phyloP scores from a whole-genome alignment of 306 rosid species.

The Benincasa hispida region DNA sequence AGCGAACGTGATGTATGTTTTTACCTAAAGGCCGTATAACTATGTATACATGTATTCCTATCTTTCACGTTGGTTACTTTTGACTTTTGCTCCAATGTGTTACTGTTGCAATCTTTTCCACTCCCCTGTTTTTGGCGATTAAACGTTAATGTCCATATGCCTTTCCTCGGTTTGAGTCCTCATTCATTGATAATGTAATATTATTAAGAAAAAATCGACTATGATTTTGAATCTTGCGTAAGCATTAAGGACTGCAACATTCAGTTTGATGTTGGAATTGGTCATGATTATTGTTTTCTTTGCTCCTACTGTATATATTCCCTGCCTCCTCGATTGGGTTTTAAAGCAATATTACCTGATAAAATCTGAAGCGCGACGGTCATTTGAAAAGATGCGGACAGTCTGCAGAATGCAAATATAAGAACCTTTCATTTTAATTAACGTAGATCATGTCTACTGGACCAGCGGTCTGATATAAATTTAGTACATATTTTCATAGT shows the following conservation, averaged over 20 bases:
- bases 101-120: background rate
- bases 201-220: background rate
- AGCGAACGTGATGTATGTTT: slow-evolving; percentile 49
- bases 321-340: background rate
- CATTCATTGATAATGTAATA: background rate
- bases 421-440: background rate
- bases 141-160: background rate
- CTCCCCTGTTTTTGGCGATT: background rate
- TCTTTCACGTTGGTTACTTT: background rate
- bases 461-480: background rate
- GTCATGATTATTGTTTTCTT: background rate
- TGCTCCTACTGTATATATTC: background rate
- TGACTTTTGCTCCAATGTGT: background rate
- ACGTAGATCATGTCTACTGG: background rate
- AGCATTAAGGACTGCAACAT: background rate
- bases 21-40: slow-evolving; percentile 1
- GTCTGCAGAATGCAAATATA: background rate
- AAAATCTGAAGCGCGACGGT: background rate
- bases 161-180: background rate
- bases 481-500: background rate
- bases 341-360: background rate
- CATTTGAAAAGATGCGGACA: background rate
- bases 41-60: background rate
- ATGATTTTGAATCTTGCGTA: background rate
- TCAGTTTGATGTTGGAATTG: background rate